Conservation (phyloP, 2,329 filamentous ascomycete species). For the Alternaria gansuensis region DNA sequence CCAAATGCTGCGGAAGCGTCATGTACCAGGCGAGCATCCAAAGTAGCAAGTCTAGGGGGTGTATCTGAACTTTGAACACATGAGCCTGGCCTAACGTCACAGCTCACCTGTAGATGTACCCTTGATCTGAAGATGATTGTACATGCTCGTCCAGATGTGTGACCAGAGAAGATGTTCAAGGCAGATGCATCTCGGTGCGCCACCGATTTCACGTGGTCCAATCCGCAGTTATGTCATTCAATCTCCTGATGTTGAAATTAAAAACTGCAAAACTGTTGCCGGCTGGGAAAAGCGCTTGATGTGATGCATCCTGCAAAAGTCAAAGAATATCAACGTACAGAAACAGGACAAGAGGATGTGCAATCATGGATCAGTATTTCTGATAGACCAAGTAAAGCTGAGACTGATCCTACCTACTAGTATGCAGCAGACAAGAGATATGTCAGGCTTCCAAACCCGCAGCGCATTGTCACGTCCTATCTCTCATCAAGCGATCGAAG, state of each 20-base stretch:
- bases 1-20: not conserved
- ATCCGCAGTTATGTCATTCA: not conserved
- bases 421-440: not conserved
- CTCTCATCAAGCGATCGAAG: not conserved
- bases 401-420: conserved; percentile 5
- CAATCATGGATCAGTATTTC: not conserved
- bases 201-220: not conserved
- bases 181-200: not conserved
- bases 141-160: not conserved
- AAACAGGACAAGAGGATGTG: not conserved
- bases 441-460: not conserved
- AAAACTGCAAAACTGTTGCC: too few relatives aligned
- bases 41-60: not conserved
- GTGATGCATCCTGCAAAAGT: not conserved
- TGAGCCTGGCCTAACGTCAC: not conserved
- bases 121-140: not conserved
- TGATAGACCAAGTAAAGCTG: not conserved
- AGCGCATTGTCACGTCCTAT: not conserved
- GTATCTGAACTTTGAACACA: conserved; percentile 2
- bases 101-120: not conserved
- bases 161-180: not conserved
- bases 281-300: not conserved
- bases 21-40: not conserved
- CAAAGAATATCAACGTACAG: not conserved
- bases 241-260: not conserved